Evolutionary conservation across 1,284 basidiomycete species (phyloP), one percentile per base, ranked within the genome.

Genomic region (Austroboletus niveus): DNA sequence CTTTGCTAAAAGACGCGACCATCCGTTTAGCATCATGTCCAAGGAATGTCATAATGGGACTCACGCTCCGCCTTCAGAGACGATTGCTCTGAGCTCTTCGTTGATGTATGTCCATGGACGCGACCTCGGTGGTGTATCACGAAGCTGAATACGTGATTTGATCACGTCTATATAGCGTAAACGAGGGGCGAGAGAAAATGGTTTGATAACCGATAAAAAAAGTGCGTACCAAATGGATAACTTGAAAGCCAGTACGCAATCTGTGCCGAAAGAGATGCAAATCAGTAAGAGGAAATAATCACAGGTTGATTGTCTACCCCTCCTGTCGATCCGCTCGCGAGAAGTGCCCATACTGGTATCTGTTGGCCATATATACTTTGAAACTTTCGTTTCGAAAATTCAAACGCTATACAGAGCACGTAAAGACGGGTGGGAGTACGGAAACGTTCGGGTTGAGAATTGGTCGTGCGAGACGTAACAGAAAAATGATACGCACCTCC

Each of bases 241-340:
- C 87, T 95, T 3, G 92, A 81, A 4, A 97, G 77, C 96, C 96
- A 99, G 68, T 99, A 98, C 1, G 85, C 85, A 44, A 94, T 83
- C 87, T 91, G 42, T 9, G 11, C 41, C 15, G 9, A 51, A 17
- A 17, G 2, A 22, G n/a, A 43, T 22, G 49, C 40, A n/a, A 46
- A 17, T 32, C 7, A 29, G 10, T 9, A 34, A 34, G 14, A 34
- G 32, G 32, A 34, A 34, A 14, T 2, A 14, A 34, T 9, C 7
- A 34, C 9, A 34, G 32, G 32, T 3, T 34, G 22, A 24, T 34
- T 34, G 3, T 14, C 2, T 34, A 94, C 85, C 0, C 96, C 96
- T 41, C 95, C 96, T 2, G 84, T 86, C 0, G 90, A 88, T 5
- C 96, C 96, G 48, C 92, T 92, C 0, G 85, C 80, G 12, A 98